Percentiles rank a stretch among this genome's conserved stretches.
Evolutionary conservation across 116 monocot species (phyloP).

Genomic region (Dioscorea cayenensis): DNA sequence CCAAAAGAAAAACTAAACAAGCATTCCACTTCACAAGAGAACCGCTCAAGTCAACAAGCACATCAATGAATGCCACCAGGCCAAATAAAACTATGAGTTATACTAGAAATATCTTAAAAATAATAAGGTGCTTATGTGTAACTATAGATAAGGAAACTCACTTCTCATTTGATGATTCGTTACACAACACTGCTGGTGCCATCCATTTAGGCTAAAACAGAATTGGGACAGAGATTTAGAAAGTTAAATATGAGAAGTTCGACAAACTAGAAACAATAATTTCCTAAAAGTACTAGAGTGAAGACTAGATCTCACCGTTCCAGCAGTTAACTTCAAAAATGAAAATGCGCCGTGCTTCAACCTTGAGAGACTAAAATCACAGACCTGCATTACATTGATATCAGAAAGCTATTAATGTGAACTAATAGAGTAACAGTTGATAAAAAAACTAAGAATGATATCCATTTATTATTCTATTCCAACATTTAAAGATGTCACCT

Average conservation of each 20-base stretch:
- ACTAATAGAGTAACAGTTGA: too few relatives aligned
- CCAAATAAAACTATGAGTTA: too few relatives aligned
- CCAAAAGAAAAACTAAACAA: too few relatives aligned
- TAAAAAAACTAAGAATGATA: too few relatives aligned
- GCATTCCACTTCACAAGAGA: too few relatives aligned
- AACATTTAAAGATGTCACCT: too few relatives aligned
- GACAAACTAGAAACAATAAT: not conserved
- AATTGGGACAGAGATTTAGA: constrained; percentile 4
- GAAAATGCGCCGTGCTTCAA: constrained; percentile 92
- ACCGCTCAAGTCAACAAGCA: too few relatives aligned
- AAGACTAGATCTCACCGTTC: constrained; percentile 61
- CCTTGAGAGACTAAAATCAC: constrained; percentile 98
- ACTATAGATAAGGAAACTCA: constrained; percentile 26
- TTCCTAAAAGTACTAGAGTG: not conserved
- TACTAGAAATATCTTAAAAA: too few relatives aligned
- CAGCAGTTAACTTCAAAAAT: constrained; percentile 90
- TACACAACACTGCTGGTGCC: constrained; percentile 97
- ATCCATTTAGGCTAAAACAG: constrained; percentile 95
- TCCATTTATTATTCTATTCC: too few relatives aligned
- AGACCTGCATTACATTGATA: constrained; percentile 50
- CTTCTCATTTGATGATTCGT: constrained; percentile 98
- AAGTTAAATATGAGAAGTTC: constrained; percentile 1
- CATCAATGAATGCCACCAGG: too few relatives aligned
- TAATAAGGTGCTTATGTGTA: not conserved
- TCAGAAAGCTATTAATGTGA: not conserved